Evolutionary conservation across 106 monocot genomes (phyloP).

Genomic region (Dendrobium huoshanense): DNA sequence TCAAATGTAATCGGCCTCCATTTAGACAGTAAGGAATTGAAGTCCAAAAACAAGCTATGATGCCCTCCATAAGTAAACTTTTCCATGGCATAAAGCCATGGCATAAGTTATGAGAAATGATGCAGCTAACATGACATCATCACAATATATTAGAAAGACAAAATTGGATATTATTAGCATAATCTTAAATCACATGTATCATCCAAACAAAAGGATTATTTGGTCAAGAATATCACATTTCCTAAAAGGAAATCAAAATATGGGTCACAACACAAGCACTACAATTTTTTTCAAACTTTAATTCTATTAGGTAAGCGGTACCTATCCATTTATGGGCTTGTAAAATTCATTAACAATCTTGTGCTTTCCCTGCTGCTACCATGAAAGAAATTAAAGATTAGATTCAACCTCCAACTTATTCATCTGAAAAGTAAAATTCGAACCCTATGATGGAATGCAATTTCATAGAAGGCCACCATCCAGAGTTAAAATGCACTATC

Average conservation of each 20-base stretch:
- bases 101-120: not conserved
- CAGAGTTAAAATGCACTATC: no score
- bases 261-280: not conserved
- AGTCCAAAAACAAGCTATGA: conserved; percentile 9
- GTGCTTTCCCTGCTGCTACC: no score
- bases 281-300: no score
- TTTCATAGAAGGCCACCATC: no score
- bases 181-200: not conserved
- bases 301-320: no score
- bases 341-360: no score
- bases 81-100: not conserved
- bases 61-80: conserved; percentile 2
- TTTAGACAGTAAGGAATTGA: conserved; percentile 8
- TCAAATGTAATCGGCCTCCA: conserved; percentile 19
- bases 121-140: not conserved
- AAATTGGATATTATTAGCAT: not conserved
- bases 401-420: no score
- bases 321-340: no score
- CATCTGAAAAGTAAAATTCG: no score
- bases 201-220: not conserved
- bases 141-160: not conserved
- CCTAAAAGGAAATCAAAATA: not conserved
- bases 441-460: no score
- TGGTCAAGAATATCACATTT: not conserved
- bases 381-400: no score